Conservation (phyloP, 2,329 filamentous ascomycete genomes). For the Aspergillus aculeatinus region DNA sequence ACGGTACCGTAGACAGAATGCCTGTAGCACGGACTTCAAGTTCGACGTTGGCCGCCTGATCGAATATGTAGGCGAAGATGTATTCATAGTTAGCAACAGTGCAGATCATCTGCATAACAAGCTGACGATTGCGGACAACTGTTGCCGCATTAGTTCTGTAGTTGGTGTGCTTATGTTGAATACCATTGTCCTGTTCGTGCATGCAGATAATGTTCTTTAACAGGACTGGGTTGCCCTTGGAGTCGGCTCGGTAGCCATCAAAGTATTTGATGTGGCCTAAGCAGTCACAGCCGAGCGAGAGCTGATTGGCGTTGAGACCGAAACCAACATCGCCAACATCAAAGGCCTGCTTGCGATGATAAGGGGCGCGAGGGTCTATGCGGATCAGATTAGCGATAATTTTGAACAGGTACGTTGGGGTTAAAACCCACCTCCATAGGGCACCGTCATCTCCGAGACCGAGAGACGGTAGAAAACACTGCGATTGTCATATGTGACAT, state of each 20-base stretch:
- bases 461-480: slow-evolving; percentile 66
- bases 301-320: slow-evolving; percentile 67
- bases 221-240: slow-evolving; percentile 57
- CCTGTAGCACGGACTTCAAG: slow-evolving; percentile 70
- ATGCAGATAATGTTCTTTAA: slow-evolving; percentile 69
- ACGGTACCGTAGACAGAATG: slow-evolving; percentile 66
- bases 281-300: slow-evolving; percentile 69
- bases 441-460: slow-evolving; percentile 65
- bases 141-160: slow-evolving; percentile 65
- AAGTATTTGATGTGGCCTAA: slow-evolving; percentile 70
- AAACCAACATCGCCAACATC: slow-evolving; percentile 68
- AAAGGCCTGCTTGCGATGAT: slow-evolving; percentile 68
- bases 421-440: slow-evolving; percentile 38
- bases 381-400: slow-evolving; percentile 32
- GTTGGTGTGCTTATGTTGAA: slow-evolving; percentile 72
- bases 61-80: slow-evolving; percentile 70
- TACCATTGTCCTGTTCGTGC: slow-evolving; percentile 69
- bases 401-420: neutral
- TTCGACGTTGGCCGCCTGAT: slow-evolving; percentile 65
- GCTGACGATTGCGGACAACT: slow-evolving; percentile 62
- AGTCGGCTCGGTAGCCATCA: slow-evolving; percentile 57
- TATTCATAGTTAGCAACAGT: slow-evolving; percentile 73
- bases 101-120: slow-evolving; percentile 69
- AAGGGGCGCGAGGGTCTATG: slow-evolving; percentile 65
- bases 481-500: slow-evolving; percentile 63